Evolutionary conservation across 768 basidiomycete genomes (phyloP).

Genomic region (Tulasnella sp.): DNA sequence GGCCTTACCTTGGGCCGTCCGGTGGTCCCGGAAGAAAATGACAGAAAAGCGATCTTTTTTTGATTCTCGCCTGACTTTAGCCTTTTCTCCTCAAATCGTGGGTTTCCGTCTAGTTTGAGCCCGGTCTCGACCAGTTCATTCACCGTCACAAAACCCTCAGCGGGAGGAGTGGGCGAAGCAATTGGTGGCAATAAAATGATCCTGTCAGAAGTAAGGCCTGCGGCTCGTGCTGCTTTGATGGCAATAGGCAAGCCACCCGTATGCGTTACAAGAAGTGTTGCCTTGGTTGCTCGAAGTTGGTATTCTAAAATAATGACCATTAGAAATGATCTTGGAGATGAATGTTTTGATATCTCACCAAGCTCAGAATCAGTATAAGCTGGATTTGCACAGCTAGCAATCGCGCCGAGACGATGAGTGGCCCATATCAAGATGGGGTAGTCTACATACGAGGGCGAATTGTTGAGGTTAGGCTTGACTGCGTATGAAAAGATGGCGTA

Average conservation of each 20-base stretch:
- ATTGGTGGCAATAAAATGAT: slow-evolving; percentile 15
- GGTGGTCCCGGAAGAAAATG: slow-evolving; percentile 66
- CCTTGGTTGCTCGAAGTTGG: slow-evolving; percentile 16
- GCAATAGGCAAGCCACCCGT: slow-evolving; percentile 11
- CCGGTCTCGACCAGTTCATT: slow-evolving; percentile 40
- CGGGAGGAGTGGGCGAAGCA: slow-evolving; percentile 26
- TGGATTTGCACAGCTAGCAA: slow-evolving; percentile 20
- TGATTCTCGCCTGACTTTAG: slow-evolving; percentile 47
- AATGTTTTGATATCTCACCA: slow-evolving; percentile 17
- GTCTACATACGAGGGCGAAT: slow-evolving; percentile 9
- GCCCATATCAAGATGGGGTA: slow-evolving; percentile 21
- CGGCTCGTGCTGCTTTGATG: slow-evolving; percentile 18
- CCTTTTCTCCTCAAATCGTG: slow-evolving; percentile 37
- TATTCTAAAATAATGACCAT: slow-evolving; percentile 15
- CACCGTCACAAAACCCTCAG: neutral
- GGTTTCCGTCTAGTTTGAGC: slow-evolving; percentile 23
- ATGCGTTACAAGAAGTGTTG: slow-evolving; percentile 16
- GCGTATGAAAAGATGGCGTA: neutral
- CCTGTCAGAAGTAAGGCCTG: slow-evolving; percentile 21
- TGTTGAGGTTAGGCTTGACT: slow-evolving; percentile 3
- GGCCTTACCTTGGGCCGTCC: slow-evolving; percentile 37
- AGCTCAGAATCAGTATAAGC: slow-evolving; percentile 19
- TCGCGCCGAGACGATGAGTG: slow-evolving; percentile 19
- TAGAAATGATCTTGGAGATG: neutral
- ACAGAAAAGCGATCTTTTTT: slow-evolving; percentile 56